Base-by-base conservation (phyloP, 164 flowering plant species). In the Vitis cinerea region DNA sequence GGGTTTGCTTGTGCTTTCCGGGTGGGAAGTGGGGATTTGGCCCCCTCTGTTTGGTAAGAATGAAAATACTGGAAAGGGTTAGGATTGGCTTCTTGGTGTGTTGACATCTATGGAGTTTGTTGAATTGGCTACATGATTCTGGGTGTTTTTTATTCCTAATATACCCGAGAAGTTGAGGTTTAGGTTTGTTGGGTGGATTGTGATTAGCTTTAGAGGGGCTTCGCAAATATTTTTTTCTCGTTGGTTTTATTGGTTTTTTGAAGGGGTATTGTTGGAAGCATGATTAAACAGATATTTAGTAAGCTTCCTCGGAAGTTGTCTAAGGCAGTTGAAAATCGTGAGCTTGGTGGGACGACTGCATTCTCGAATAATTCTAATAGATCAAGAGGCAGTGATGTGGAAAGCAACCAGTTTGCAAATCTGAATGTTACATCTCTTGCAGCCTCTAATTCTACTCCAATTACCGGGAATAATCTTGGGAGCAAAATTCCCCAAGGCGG, bases 281-380 rank as follows among this genome's bases (percentile, higher is more conserved):
- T 79, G 82, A n/a, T 76, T 16, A 76, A 71, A 23, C 76, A 79
- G 68, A 67, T 79, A 48, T 61, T 79, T 8, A 71, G 75, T 37
- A 79, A 76, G 77, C 79, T 79, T 71, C 82, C 82, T 13, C 37
- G 72, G 27, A 79, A 79, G 77, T 61, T 75, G 15, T 73, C 79
- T 1, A 76, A 73, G 59, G 49, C 64, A 15, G 1, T 57, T 65
- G 79, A 69, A 29, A 67, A 56, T 76, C 75, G 68, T 53, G 77
- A 76, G 23, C 72, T 56, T 59, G 74, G 77, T 54, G 65, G 75
- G 61, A 63, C 29, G 63, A 12, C 47, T 8, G 7, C 63, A 30
- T 23, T 53, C 47, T 68, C 66, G 17, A 75, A 37, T 67, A 23
- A 65, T 70, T 75, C 72, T 23, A 23, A 69, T 9, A 71, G 66